Evolutionary conservation across 441 rosid genomes (phyloP).

Genomic region (Kokia cookei): DNA sequence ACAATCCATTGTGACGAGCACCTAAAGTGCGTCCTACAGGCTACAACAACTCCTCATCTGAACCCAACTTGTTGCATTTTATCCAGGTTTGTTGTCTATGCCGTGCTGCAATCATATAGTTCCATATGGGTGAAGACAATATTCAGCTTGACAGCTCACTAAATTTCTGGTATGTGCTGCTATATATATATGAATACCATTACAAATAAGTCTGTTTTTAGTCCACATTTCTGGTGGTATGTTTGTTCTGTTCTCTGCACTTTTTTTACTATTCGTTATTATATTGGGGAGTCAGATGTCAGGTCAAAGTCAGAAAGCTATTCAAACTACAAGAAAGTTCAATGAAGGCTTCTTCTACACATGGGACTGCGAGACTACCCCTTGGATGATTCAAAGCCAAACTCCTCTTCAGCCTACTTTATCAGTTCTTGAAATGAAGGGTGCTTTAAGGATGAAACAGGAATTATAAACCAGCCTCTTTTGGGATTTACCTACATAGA

Average conservation of each 20-base stretch:
- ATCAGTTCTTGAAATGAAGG: slow-evolving; percentile 34
- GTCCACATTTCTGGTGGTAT: no score
- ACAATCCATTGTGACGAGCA: no score
- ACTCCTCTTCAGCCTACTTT: slow-evolving; percentile 14
- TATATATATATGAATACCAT: neutral
- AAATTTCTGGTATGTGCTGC: neutral
- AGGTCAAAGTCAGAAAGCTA: neutral
- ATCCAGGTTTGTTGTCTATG: neutral
- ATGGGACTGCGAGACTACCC: slow-evolving; percentile 26
- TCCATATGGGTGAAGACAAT: neutral
- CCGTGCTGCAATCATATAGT: neutral
- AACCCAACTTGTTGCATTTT: no score
- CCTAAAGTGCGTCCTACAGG: neutral
- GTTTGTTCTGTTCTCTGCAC: no score
- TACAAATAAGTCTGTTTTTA: neutral
- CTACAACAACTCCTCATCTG: neutral
- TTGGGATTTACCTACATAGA: no score
- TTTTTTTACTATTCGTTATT: no score
- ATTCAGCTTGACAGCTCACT: neutral
- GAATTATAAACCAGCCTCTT: neutral
- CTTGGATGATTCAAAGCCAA: slow-evolving; percentile 13
- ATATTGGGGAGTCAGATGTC: no score
- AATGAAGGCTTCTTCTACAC: slow-evolving; percentile 29
- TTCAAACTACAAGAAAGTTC: slow-evolving; percentile 10
- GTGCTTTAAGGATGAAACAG: slow-evolving; percentile 30